phyloP scores from a whole-genome alignment of 352 stramenopile genomes.

The Aphanomyces euteiches region DNA sequence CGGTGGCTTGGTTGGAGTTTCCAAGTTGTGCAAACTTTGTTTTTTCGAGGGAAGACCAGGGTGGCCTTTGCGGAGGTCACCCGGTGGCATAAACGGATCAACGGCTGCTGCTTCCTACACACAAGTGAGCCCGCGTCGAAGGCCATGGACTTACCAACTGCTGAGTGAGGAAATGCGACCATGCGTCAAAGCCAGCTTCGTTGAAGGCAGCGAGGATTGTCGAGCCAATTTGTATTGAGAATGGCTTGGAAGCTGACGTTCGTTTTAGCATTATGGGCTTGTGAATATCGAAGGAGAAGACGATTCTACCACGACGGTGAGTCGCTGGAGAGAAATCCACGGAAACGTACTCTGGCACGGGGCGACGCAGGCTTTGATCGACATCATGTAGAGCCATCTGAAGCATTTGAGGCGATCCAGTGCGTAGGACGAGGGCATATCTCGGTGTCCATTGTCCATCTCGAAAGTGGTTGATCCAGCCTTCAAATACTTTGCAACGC shows the following conservation, averaged over 20 bases:
- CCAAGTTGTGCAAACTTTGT: too few species aligned
- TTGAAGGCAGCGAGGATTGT: slow-evolving; percentile 3
- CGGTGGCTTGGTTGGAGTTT: too few species aligned
- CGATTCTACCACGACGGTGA: not conserved
- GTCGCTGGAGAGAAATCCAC: not conserved
- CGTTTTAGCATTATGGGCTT: not conserved
- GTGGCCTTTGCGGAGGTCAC: too few species aligned
- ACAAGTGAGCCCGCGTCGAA: too few species aligned
- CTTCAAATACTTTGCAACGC: slow-evolving; percentile 29
- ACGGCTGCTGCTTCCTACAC: too few species aligned
- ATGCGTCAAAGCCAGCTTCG: not conserved
- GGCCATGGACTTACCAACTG: not conserved
- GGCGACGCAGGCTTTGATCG: not conserved
- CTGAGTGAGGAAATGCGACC: not conserved
- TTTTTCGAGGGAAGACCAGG: too few species aligned
- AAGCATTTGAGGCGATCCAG: not conserved
- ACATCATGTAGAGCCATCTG: not conserved
- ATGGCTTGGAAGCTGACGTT: not conserved
- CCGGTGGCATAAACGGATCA: too few species aligned
- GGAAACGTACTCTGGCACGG: not conserved
- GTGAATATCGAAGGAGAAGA: not conserved
- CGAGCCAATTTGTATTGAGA: not conserved
- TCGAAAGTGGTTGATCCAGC: not conserved
- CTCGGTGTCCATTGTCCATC: not conserved
- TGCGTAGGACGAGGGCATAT: slow-evolving; percentile 3